phyloP scores from a whole-genome alignment of 768 basidiomycete species.

The Mycena alexandri region DNA sequence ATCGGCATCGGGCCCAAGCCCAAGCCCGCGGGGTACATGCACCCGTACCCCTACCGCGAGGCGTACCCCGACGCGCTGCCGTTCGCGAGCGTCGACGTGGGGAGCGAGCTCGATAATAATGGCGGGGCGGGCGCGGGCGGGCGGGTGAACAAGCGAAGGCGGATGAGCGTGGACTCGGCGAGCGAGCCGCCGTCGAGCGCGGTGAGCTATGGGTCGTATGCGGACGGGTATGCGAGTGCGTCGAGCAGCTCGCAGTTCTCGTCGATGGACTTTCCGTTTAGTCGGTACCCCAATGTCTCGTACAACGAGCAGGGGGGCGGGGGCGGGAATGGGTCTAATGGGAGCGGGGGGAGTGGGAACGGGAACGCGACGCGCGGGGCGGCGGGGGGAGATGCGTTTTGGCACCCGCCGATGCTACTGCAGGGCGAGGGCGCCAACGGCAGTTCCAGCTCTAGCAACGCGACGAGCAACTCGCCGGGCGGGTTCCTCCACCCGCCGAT shows the following conservation, averaged over 20 bases:
- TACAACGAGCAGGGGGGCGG: conserved; percentile 35
- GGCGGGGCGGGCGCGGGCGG: too few species aligned
- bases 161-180: conserved; percentile 74
- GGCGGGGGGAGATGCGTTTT: conserved; percentile 66
- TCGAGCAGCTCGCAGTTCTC: conserved; percentile 59
- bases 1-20: conserved; percentile 29
- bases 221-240: conserved; percentile 70
- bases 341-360: not conserved
- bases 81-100: conserved; percentile 61
- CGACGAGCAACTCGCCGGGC: conserved; percentile 58
- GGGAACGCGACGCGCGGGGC: conserved; percentile 58
- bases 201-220: conserved; percentile 71
- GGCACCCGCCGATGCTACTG: conserved; percentile 84
- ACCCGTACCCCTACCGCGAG: conserved; percentile 47
- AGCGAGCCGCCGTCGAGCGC: conserved; percentile 73
- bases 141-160: conserved; percentile 73
- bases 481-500: conserved; percentile 75
- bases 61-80: conserved; percentile 65
- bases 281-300: conserved; percentile 54
- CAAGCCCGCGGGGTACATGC: conserved; percentile 32
- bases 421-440: conserved; percentile 52
- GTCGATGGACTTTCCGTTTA: conserved; percentile 79
- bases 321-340: conserved; percentile 3
- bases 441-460: too few species aligned
- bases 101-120: conserved; percentile 56